A percentile compares a stretch with the other conserved stretches of the same genome.
These are phyloP conservation scores for Candida xyloterini DNA, from an alignment of 805 yeast species.

Conservation along the genomic window DNA sequence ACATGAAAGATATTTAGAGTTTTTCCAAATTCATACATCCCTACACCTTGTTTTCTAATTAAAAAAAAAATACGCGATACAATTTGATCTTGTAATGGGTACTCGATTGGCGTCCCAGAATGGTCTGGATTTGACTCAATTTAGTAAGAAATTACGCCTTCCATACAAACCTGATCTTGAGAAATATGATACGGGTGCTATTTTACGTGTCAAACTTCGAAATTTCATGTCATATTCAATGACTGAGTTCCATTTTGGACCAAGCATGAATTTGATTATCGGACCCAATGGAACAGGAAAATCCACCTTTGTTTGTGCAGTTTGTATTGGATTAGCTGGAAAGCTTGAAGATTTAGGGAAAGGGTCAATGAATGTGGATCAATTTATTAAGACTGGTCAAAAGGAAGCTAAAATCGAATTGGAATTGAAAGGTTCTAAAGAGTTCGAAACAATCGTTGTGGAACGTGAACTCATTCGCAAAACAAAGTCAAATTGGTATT, in stretches of 20 bases:
- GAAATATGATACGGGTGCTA: conserved; percentile 43
- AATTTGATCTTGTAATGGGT: conserved; percentile 6
- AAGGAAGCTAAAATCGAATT: conserved; percentile 46
- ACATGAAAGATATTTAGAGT: neutral
- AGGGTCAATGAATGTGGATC: conserved; percentile 54
- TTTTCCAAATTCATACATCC: neutral
- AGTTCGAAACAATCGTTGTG: conserved; percentile 36
- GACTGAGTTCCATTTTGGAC: conserved; percentile 74
- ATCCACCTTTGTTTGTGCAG: conserved; percentile 87
- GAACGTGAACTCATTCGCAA: conserved; percentile 44
- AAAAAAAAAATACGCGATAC: conserved; percentile 2
- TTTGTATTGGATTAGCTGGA: conserved; percentile 86
- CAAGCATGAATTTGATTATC: conserved; percentile 82
- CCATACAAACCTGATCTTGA: conserved; percentile 19
- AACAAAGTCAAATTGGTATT: conserved; percentile 49
- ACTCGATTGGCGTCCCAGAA: conserved; percentile 12
- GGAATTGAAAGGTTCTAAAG: conserved; percentile 40
- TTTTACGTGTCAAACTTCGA: conserved; percentile 47
- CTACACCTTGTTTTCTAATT: neutral
- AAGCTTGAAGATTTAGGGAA: conserved; percentile 68
- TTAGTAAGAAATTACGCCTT: conserved; percentile 22
- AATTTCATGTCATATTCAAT: conserved; percentile 69
- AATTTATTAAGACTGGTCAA: conserved; percentile 72
- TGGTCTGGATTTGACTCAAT: conserved; percentile 6
- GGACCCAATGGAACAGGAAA: conserved; percentile 98